A percentile compares a stretch with the other conserved stretches of the same genome.
Conservation (phyloP, 2,329 filamentous ascomycete species). For the Penicillium sp. region DNA sequence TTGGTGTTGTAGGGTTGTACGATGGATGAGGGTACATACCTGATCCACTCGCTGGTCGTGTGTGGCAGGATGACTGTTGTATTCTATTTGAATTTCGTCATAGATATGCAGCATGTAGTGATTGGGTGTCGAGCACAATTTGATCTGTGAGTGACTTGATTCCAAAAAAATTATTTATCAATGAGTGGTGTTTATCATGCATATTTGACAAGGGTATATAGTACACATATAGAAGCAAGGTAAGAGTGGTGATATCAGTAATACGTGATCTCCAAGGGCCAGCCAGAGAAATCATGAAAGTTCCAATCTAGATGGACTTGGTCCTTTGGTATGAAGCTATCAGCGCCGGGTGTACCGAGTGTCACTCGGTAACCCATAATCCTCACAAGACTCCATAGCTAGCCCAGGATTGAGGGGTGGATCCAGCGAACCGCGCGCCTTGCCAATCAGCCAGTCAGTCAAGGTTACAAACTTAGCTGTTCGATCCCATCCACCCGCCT, state of each 20-base stretch:
- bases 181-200: neutral
- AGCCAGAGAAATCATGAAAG: neutral
- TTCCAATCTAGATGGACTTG: neutral
- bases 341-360: neutral
- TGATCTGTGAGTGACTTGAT: neutral
- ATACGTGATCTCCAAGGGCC: neutral
- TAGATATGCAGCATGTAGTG: neutral
- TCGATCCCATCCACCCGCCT: conserved; percentile 78
- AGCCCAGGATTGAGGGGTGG: conserved; percentile 29
- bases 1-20: neutral
- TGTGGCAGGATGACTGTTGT: neutral
- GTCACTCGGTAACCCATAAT: conserved; percentile 7
- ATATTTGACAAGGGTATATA: neutral
- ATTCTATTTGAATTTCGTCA: neutral
- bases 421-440: conserved; percentile 58
- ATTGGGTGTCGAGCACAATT: neutral
- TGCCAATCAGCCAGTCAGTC: conserved; percentile 91
- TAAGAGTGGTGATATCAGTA: neutral
- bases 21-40: neutral
- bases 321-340: neutral
- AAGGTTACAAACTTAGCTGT: conserved; percentile 84
- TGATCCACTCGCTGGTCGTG: conserved; percentile 1
- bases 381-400: conserved; percentile 27
- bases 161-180: neutral
- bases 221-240: neutral